Base-by-base conservation (phyloP, 306 rosid species). In the Lathyrus sativus region DNA sequence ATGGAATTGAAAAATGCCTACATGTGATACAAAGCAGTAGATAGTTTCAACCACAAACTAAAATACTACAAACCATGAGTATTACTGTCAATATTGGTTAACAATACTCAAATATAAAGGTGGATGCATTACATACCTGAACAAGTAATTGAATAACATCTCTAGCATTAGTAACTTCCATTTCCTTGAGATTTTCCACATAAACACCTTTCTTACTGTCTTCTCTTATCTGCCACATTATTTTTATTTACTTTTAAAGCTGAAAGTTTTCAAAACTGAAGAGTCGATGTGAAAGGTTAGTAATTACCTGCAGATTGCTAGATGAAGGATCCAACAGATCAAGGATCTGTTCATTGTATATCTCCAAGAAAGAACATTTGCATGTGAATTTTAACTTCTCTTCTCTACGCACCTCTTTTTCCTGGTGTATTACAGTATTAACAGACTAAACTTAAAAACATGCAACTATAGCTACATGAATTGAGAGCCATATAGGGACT, bases 251-350 rank as follows among this genome's bases (percentile, higher is more conserved):
- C 7, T 29, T 28, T 56, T 28, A 26, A 12, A 13, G 39, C 41
- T 13, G 11, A 28, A 56, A 56, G 41, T 28, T 62, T 55, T 17
- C 19, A 38, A 67, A 72, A 68, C 19, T 29, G 42, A 63, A 70
- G 42, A 65, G 31, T 14, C 18, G 44, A 71, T 55, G 37, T 33
- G 18, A 44, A 67, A 67, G 38, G 53, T 45, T 54, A 62, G 49
- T 51, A 66, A 48, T 53, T 76, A 90, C 99, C 95, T 93, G 99
- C 79, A 93, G 80, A 71, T 93, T 90, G 84, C 46, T 87, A 14
- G 97, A 81, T 63, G 90, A 85, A 3, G 99, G 99, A 18, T 93
- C 99, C 78, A 93, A 72, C 63, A 93, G 99, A 84, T 93, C 99
- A 75, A 93, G 92, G 74, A 93, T 93, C 42, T 90, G 99, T 78